phyloP scores from a whole-genome alignment of 2,329 filamentous ascomycete genomes.

The Aureobasidium sp. region DNA sequence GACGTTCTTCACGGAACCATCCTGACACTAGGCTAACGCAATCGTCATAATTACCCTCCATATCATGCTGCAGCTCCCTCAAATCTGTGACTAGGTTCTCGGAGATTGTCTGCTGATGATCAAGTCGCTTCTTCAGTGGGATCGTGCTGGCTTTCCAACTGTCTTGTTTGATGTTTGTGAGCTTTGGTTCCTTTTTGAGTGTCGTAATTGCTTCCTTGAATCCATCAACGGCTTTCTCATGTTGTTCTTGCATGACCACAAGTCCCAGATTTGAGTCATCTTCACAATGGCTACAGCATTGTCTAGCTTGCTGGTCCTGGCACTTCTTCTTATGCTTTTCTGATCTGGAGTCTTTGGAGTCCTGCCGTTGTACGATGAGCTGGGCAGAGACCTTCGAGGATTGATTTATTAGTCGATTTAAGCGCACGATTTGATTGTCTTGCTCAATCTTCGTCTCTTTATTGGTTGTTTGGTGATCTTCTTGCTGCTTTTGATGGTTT shows the following conservation, averaged over 20 bases:
- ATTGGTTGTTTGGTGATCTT: neutral
- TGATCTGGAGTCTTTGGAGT: neutral
- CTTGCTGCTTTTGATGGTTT: neutral
- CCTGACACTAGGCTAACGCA: neutral
- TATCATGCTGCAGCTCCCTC: neutral
- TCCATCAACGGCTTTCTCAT: neutral
- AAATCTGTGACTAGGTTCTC: neutral
- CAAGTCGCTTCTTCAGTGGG: neutral
- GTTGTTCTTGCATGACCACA: neutral
- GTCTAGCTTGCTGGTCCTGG: neutral
- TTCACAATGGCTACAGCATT: neutral
- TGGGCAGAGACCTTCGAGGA: neutral
- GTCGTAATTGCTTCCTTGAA: neutral
- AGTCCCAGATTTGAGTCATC: neutral
- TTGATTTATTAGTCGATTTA: neutral
- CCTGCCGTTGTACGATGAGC: neutral
- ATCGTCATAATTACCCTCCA: neutral
- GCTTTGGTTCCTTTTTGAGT: neutral
- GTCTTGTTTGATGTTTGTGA: neutral
- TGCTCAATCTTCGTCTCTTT: neutral
- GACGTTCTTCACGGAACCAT: neutral
- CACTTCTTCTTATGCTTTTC: neutral
- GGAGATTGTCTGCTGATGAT: neutral
- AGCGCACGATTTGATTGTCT: neutral
- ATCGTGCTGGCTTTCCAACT: neutral